Evolutionary conservation across 345 rosid genomes (phyloP).

Genomic region (Diplotaxis tenuifolia): DNA sequence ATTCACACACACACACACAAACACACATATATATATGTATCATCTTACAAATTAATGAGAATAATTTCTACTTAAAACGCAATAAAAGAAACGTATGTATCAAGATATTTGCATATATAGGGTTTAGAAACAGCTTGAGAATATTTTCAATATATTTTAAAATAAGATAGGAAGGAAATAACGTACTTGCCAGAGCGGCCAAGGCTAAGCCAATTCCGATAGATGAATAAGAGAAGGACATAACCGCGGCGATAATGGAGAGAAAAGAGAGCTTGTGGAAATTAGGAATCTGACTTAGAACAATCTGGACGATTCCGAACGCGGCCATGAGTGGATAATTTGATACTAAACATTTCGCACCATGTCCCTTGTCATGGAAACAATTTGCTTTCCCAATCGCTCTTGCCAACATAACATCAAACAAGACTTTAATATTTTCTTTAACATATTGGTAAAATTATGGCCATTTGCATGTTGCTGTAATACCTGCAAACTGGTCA

Average conservation of each 20-base stretch:
- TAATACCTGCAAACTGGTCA: too few relatives aligned
- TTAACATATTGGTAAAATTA: not conserved
- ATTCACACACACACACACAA: not conserved
- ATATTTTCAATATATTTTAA: too few relatives aligned
- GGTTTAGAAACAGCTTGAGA: not conserved
- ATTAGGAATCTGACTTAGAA: conserved; percentile 79
- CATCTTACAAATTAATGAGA: not conserved
- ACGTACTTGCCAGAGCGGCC: conserved; percentile 43
- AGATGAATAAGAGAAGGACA: conserved; percentile 81
- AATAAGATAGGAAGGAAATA: not conserved
- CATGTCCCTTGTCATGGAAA: conserved; percentile 63
- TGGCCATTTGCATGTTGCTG: too few relatives aligned
- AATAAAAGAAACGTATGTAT: not conserved
- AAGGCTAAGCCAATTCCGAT: conserved; percentile 82
- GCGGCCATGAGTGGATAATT: conserved; percentile 60
- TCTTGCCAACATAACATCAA: conserved; percentile 40
- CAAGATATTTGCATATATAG: not conserved
- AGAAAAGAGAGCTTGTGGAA: conserved; percentile 85
- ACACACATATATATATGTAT: too few relatives aligned
- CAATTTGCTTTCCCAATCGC: conserved; percentile 74
- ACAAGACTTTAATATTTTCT: not conserved
- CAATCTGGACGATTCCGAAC: conserved; percentile 60
- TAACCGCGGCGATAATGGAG: conserved; percentile 73
- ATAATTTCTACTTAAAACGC: too few relatives aligned
- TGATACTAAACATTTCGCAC: conserved; percentile 48